Evolutionary conservation across 2,329 filamentous ascomycete genomes (phyloP).

Genomic region (Monosporascus sp.): DNA sequence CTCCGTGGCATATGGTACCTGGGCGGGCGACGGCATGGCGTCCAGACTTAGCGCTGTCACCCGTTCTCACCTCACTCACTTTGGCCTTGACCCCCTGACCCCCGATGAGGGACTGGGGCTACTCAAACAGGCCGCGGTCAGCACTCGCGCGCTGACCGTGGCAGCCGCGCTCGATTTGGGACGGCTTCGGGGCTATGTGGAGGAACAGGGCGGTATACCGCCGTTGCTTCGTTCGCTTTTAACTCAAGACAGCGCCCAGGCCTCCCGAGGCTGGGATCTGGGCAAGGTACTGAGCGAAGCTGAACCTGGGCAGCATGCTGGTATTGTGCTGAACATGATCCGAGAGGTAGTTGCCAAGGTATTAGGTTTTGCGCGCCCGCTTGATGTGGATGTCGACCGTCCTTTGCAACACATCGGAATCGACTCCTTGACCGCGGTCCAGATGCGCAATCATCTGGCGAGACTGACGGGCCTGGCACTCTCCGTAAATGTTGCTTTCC

Average conservation of each 20-base stretch:
- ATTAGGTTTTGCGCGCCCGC: constrained; percentile 13
- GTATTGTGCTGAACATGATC: constrained; percentile 16
- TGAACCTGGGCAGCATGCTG: constrained; percentile 10
- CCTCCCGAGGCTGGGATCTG: constrained; percentile 7
- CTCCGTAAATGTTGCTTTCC: constrained; percentile 15
- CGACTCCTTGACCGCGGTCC: constrained; percentile 22
- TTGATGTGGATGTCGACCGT: constrained; percentile 16
- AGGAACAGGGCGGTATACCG: constrained; percentile 16
- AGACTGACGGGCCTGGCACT: constrained; percentile 16
- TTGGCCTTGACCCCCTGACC: constrained; percentile 17
- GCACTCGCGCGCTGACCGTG: constrained; percentile 15
- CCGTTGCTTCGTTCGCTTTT: constrained; percentile 14
- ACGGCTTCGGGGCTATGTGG: constrained; percentile 14
- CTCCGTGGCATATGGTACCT: constrained; percentile 22
- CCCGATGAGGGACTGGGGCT: constrained; percentile 14
- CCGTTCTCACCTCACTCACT: constrained; percentile 14
- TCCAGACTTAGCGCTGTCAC: constrained; percentile 12
- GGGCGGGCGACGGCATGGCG: constrained; percentile 23
- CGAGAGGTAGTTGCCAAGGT: constrained; percentile 18
- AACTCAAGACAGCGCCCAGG: background rate
- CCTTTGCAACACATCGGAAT: constrained; percentile 21
- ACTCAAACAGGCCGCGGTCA: constrained; percentile 13
- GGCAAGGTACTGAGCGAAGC: constrained; percentile 9
- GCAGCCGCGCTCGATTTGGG: constrained; percentile 18
- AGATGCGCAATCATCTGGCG: constrained; percentile 20